Base-by-base conservation (phyloP, 345 rosid species). In the Geranium brycei region DNA sequence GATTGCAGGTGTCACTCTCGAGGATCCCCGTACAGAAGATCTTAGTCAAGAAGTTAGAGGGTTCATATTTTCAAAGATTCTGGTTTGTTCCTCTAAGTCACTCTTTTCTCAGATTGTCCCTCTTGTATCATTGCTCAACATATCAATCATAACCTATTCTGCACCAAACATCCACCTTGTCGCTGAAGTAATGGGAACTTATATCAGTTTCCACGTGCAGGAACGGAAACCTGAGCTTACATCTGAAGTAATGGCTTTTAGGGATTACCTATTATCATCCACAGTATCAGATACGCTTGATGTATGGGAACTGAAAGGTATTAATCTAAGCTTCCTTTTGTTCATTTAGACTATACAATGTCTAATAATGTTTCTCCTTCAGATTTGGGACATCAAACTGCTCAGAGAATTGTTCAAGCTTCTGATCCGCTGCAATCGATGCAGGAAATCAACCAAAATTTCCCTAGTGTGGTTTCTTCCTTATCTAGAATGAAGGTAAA, bases 11-110 rank as follows among this genome's bases (percentile, higher is more conserved):
- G 86, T 90, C 68, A 90, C 85, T 61, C 79, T 91, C 64, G 99
- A 93, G 80, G 99, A 93, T 78, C 96, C 97, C 17, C 91, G 87
- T 70, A 90, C 87, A 67, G 99, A 93, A 85, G 99, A 90, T 81
- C 99, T 93, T 71, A 91, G 89, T 66, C 99, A 93, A 80, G 99
- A 93, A 79, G 96, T 93, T 79, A 83, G 97, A 80, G 99, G 99
- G n/a, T 93, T 93, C 77, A 83, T 90, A 70, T 93, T 90, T 77
- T 93, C 99, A 10, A 93, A 83, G 83, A 82, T 93, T 72, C 79
- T 90, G 96, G 99, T 93, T 69, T 63, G 91, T 76, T 59, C 65
- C 63, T 19, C 69, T 47, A 19, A n/a, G 19, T 51, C 57, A 14
- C 47, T 19, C 15, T 47, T 8, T 47, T 47, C 15, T 8, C 53